A percentile compares a stretch with the other conserved stretches of the same genome.
Evolutionary conservation across 2,329 filamentous ascomycete genomes (phyloP).

Genomic region (Trichoderma oligosporum): DNA sequence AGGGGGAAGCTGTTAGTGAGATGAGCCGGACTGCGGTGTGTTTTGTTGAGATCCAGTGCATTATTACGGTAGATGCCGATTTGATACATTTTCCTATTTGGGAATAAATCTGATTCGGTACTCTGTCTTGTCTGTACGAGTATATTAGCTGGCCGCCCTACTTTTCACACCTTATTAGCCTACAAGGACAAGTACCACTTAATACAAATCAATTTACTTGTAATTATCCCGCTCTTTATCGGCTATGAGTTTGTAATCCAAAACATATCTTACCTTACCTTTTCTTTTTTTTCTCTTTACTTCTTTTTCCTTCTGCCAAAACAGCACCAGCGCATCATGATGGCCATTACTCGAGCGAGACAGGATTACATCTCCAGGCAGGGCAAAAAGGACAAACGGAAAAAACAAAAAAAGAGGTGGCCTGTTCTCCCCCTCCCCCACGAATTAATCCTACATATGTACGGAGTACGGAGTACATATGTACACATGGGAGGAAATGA

Average conservation of each 20-base stretch:
- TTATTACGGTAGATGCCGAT: background rate
- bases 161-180: background rate
- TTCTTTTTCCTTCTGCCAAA: too few relatives aligned
- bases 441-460: too few relatives aligned
- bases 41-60: background rate
- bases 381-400: too few relatives aligned
- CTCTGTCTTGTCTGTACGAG: background rate
- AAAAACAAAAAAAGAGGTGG: too few relatives aligned
- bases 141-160: background rate
- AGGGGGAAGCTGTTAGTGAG: background rate
- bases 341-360: too few relatives aligned
- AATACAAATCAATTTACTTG: background rate
- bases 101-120: background rate
- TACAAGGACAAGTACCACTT: background rate
- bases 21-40: background rate
- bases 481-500: background rate
- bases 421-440: background rate
- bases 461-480: too few relatives aligned
- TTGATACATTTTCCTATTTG: background rate
- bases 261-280: too few relatives aligned
- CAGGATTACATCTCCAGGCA: too few relatives aligned
- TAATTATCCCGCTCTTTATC: background rate
- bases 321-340: too few relatives aligned
- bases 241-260: conserved; percentile 11
- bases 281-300: too few relatives aligned